Conservation (phyloP, 768 basidiomycete genomes). For the Kwoniella pini region DNA sequence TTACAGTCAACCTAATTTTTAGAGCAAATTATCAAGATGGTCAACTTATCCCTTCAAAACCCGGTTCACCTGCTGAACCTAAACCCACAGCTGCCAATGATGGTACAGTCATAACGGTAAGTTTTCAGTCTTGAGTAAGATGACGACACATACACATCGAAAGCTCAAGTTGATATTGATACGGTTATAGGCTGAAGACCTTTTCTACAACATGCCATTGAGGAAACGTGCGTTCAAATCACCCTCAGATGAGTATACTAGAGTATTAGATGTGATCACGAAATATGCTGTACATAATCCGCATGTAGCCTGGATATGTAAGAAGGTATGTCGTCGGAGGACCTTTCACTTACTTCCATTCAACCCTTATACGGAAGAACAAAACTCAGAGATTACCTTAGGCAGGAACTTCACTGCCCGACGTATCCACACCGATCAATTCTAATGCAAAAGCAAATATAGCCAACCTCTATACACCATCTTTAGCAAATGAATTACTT, state of each 20-base stretch:
- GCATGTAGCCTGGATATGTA: conserved; percentile 81
- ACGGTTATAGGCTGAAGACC: conserved; percentile 80
- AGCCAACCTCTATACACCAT: conserved; percentile 74
- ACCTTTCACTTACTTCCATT: neutral
- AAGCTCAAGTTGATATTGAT: neutral
- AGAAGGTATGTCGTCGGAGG: conserved; percentile 76
- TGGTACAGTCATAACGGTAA: conserved; percentile 82
- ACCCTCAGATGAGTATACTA: conserved; percentile 84
- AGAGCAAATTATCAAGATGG: conserved; percentile 86
- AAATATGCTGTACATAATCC: conserved; percentile 95
- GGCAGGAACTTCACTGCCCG: conserved; percentile 73
- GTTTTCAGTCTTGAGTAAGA: conserved; percentile 47
- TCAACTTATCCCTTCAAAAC: conserved; percentile 66
- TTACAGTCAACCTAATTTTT: neutral
- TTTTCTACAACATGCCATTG: conserved; percentile 90
- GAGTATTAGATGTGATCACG: conserved; percentile 86
- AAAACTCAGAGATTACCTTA: no score
- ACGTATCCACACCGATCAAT: conserved; percentile 73
- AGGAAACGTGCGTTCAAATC: conserved; percentile 81
- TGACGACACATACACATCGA: no score
- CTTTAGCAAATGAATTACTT: conserved; percentile 73
- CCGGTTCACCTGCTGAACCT: conserved; percentile 71
- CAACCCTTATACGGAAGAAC: neutral
- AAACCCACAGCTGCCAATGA: conserved; percentile 92
- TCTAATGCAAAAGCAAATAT: conserved; percentile 72